These are phyloP conservation scores for Aspergillus diversus DNA, from an alignment of 495 filamentous ascomycete genomes.

Conservation along the genomic window DNA sequence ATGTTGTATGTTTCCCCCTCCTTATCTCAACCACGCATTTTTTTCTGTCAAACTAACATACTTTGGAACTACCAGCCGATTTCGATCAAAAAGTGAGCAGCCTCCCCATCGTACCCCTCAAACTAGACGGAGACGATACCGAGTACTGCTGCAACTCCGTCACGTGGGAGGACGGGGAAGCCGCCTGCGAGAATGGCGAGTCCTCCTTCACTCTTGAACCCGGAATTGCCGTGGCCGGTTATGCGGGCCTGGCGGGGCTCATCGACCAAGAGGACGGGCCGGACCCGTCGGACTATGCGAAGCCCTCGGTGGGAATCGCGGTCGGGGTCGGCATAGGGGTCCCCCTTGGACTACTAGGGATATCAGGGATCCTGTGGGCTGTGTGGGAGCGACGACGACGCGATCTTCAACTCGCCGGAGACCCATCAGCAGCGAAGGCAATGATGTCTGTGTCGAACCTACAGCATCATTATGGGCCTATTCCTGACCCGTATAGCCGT, in stretches of 20 bases:
- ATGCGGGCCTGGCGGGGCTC: background rate
- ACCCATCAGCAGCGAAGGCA: background rate
- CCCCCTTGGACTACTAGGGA: conserved; percentile 7
- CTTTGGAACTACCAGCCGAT: background rate
- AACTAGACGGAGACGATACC: background rate
- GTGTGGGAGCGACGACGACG: conserved; percentile 18
- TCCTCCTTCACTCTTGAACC: conserved; percentile 1
- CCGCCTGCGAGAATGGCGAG: background rate
- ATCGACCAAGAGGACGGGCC: background rate
- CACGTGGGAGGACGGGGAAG: background rate
- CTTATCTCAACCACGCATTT: background rate
- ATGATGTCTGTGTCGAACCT: background rate
- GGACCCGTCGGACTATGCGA: background rate
- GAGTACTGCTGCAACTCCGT: conserved; percentile 16
- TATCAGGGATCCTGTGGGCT: conserved; percentile 11
- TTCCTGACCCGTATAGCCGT: conserved; percentile 9
- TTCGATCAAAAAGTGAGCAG: background rate
- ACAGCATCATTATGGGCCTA: conserved; percentile 17
- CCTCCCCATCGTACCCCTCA: conserved; percentile 7
- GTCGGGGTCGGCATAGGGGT: conserved; percentile 13
- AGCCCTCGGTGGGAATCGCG: conserved; percentile 3
- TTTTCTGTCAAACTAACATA: background rate
- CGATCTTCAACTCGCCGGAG: background rate
- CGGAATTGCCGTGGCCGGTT: background rate
- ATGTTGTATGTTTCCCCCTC: conserved; percentile 12